phyloP scores from a whole-genome alignment of 208 protist genomes.

The Trypanosoma conorhini region DNA sequence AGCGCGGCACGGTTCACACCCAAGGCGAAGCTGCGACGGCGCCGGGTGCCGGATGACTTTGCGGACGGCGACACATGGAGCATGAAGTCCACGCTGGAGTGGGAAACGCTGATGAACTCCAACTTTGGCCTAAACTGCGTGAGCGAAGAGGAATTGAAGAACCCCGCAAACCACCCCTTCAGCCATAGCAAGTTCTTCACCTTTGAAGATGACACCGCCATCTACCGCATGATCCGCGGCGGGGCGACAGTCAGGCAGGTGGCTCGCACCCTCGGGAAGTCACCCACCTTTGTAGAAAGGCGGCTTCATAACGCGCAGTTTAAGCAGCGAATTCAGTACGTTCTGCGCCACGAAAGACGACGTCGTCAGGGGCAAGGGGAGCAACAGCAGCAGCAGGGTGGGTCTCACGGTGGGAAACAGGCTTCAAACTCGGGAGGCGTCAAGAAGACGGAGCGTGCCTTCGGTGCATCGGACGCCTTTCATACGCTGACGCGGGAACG shows the following conservation, averaged over 20 bases:
- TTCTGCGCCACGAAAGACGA: slow-evolving; percentile 63
- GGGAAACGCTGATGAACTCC: slow-evolving; percentile 62
- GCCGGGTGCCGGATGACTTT: slow-evolving; percentile 80
- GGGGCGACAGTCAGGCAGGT: slow-evolving; percentile 81
- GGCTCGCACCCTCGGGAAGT: slow-evolving; percentile 80
- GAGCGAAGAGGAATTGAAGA: slow-evolving; percentile 62
- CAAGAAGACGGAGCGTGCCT: slow-evolving; percentile 14
- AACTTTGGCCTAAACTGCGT: slow-evolving; percentile 31
- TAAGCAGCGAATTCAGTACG: slow-evolving; percentile 82
- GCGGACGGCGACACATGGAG: slow-evolving; percentile 82
- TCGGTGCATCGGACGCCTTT: slow-evolving; percentile 6
- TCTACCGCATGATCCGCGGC: slow-evolving; percentile 87
- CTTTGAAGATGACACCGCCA: slow-evolving; percentile 78
- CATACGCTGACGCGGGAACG: slow-evolving; percentile 6
- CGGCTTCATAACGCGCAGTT: slow-evolving; percentile 90
- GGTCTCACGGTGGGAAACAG: neutral
- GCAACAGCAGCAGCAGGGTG: slow-evolving; percentile 1
- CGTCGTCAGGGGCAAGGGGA: neutral
- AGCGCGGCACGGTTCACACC: slow-evolving; percentile 37
- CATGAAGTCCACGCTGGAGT: slow-evolving; percentile 82
- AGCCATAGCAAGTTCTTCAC: slow-evolving; percentile 88
- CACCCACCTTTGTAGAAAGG: slow-evolving; percentile 79
- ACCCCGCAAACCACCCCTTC: slow-evolving; percentile 88
- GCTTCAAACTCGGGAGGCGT: slow-evolving; percentile 1
- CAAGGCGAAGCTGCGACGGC: slow-evolving; percentile 49